A percentile compares a stretch with the other conserved stretches of the same genome.
phyloP scores from a whole-genome alignment of 169 alveolate genomes.

The Eimeria acervulina region DNA sequence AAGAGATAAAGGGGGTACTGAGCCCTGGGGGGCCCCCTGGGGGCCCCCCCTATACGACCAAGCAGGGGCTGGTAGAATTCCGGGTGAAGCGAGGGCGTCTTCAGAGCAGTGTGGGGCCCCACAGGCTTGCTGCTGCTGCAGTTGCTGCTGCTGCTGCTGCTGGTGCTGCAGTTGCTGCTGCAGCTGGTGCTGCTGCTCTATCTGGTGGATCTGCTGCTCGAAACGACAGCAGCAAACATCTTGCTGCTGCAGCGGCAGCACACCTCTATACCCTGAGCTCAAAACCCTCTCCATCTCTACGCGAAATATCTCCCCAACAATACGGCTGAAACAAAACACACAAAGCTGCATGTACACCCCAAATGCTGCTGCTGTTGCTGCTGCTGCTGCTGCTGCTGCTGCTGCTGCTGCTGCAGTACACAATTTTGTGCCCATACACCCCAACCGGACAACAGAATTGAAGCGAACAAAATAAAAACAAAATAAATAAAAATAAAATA shows the following conservation, averaged over 20 bases:
- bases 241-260: slow-evolving; percentile 64
- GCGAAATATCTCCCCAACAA: slow-evolving; percentile 63
- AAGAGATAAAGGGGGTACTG: slow-evolving; percentile 2
- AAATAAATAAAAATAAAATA: too few relatives aligned
- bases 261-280: slow-evolving; percentile 44
- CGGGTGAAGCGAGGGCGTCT: slow-evolving; percentile 8
- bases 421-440: background rate
- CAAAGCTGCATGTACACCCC: background rate
- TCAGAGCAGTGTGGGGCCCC: background rate
- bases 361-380: background rate
- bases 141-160: slow-evolving; percentile 59
- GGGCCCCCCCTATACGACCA: slow-evolving; percentile 48
- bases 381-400: slow-evolving; percentile 4
- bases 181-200: slow-evolving; percentile 58
- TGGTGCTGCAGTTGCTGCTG: slow-evolving; percentile 57
- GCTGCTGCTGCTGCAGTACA: background rate
- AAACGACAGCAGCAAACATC: slow-evolving; percentile 42
- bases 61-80: background rate
- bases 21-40: slow-evolving; percentile 40
- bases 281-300: slow-evolving; percentile 68
- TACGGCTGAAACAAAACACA: slow-evolving; percentile 46
- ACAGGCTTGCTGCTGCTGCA: slow-evolving; percentile 8
- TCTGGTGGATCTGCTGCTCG: slow-evolving; percentile 30
- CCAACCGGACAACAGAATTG: too few relatives aligned
- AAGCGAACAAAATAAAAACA: too few relatives aligned